These are phyloP conservation scores for Micractinium sp. DNA, from an alignment of 139 green algal species.

Conservation along the genomic window DNA sequence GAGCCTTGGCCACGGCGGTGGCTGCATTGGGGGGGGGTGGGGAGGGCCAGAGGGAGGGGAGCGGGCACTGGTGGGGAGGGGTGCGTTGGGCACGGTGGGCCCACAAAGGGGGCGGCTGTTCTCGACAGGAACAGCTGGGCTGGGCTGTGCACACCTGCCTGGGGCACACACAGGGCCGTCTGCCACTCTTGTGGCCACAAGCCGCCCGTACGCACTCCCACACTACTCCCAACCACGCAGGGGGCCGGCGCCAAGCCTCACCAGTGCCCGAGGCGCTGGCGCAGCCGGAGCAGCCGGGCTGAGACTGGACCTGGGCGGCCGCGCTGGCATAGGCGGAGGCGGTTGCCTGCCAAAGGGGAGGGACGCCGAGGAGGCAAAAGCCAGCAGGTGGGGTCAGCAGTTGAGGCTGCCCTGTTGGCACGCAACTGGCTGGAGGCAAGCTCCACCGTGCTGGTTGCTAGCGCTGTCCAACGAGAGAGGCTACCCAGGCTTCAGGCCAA, in stretches of 20 bases:
- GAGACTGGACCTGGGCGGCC: constrained; percentile 10
- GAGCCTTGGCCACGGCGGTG: constrained; percentile 7
- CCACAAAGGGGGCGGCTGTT: too few species aligned
- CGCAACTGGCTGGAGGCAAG: too few species aligned
- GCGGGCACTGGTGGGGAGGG: not conserved
- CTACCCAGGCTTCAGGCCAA: too few species aligned
- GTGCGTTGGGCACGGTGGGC: not conserved
- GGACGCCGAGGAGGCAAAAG: too few species aligned
- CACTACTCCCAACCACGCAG: not conserved
- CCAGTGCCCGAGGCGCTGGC: constrained; percentile 15
- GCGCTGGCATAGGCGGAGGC: not conserved
- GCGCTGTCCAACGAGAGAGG: too few species aligned
- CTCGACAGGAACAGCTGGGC: too few species aligned
- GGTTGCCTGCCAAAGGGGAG: not conserved
- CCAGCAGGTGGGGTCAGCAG: too few species aligned
- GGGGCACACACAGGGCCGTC: too few species aligned
- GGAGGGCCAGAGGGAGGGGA: not conserved
- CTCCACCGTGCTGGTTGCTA: too few species aligned
- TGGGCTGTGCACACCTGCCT: too few species aligned
- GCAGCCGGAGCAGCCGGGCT: constrained; percentile 12
- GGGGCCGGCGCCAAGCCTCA: not conserved
- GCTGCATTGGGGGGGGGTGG: not conserved
- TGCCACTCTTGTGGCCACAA: too few species aligned
- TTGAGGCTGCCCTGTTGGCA: too few species aligned
- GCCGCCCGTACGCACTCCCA: not conserved